Evolutionary conservation across 1,284 basidiomycete genomes (phyloP), one percentile per base, ranked within the genome.

Genomic region (Stygiomarasmius scandens): DNA sequence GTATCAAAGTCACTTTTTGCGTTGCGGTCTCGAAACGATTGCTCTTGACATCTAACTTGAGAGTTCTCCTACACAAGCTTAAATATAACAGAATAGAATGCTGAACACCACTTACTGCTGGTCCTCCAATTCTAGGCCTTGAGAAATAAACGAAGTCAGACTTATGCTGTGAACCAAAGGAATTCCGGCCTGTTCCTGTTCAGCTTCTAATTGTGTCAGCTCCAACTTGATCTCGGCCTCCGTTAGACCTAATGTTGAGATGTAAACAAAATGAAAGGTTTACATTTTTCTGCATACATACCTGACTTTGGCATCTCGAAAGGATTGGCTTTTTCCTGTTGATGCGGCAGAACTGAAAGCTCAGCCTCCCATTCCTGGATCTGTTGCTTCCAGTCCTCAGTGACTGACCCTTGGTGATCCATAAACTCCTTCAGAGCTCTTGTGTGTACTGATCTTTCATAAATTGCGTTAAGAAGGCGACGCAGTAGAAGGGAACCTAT

Each of bases 341-440:
- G 25, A 19, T 19, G 3, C 22, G 4, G 5, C 27, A 19, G 50
- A 14, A 38, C 24, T 3, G 6, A 3, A 22, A 38, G 19, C 52
- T 70, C 63, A 1, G 48, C 53, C 34, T 73, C 67, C 69, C 69
- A 73, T 12, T 56, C 58, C 12, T 61, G 45, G 0, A 73, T 53
- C 38, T 59, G 55, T 2, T 24, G 27, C 2, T 29, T 54, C 69
- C 69, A 73, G 36, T 47, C 41, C 1, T 3, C 3, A 1, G 67
- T 47, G 20, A 19, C 16, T 14, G 6, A 20, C 20, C 27, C 38
- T 27, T 58, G 49, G 4, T 44, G 23, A 2, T 20, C 22, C 5
- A 43, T 44, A 29, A 58, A 58, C 38, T 32, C 50, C 3, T 34
- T 19, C 12, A 52, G 32, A 24, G 51, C 34, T 3, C 32, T 25